Conservation (phyloP, 2,329 filamentous ascomycete genomes). For the Pseudogymnoascus sp. region DNA sequence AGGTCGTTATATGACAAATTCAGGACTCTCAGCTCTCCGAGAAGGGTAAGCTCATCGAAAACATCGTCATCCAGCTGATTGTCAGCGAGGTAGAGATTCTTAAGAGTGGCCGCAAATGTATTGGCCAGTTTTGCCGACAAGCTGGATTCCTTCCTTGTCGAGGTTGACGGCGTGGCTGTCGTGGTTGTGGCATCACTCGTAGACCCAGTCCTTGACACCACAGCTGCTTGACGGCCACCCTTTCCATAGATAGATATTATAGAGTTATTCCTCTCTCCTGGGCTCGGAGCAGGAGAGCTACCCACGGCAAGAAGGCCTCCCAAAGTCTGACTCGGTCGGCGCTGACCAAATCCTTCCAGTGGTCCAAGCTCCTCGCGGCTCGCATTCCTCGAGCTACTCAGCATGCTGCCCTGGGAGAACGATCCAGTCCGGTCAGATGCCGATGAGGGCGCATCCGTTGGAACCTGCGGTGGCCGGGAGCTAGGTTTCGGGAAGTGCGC, state of each 20-base stretch:
- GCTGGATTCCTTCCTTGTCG: constrained; percentile 76
- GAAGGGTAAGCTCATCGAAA: constrained; percentile 79
- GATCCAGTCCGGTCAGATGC: constrained; percentile 5
- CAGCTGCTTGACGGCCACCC: constrained; percentile 76
- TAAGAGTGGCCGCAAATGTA: constrained; percentile 81
- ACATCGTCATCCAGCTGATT: constrained; percentile 92
- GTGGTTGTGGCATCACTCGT: constrained; percentile 30
- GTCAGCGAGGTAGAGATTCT: constrained; percentile 81
- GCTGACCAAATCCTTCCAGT: constrained; percentile 51
- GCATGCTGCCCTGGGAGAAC: constrained; percentile 15
- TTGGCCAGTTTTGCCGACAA: constrained; percentile 70
- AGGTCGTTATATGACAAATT: constrained; percentile 95
- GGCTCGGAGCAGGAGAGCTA: constrained; percentile 56
- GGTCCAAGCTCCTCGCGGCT: constrained; percentile 72
- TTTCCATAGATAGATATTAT: constrained; percentile 73
- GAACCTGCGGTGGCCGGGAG: constrained; percentile 57
- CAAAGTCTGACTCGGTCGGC: constrained; percentile 80
- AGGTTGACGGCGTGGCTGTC: constrained; percentile 43
- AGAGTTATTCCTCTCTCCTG: constrained; percentile 67
- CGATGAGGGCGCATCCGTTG: constrained; percentile 37
- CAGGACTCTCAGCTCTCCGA: constrained; percentile 76
- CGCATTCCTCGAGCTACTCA: constrained; percentile 47
- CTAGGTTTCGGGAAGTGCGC: constrained; percentile 83
- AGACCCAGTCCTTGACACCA: constrained; percentile 59
- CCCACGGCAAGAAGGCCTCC: constrained; percentile 67